Base-by-base conservation (phyloP, 2,329 filamentous ascomycete genomes). In the Phialophora macrospora region DNA sequence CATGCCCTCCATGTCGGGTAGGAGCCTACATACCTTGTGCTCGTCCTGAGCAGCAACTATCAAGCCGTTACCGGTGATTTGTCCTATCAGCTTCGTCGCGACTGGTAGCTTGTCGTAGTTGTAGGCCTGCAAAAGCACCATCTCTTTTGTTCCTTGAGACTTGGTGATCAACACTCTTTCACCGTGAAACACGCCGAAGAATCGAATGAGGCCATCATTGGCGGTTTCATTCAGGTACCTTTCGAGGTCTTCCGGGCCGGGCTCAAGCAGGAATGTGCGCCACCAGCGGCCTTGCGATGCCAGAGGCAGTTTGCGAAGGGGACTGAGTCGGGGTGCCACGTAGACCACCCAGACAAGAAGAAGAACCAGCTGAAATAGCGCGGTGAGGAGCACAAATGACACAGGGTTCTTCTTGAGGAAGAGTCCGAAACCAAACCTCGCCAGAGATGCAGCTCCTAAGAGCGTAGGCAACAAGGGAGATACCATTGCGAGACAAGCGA, bases 21-120 rank as follows among this genome's bases (percentile, higher is more conserved):
- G 28, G 22, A 20, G 11, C 7, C 17, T 17, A 30, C 61, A n/a
- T 55, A 64, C 64, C 62, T 90, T 95, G 77, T 97, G 94, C 73
- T 93, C 91, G 14, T 95, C 91, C 24, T 93, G 93, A 77, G 97
- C 93, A 2, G 92, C 90, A 12, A 97, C 80, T 34, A 97, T 78
- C 6, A 82, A 44, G 0, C 80, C 80, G 58, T 77, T 70, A 0
- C 80, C 81, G 1, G 79, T 72, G 9, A 80, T 54, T 20, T 74
- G 76, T 4, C 71, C 71, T 34, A 83, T 68, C 8, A 72, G 72
- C n/a, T 70, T 64, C 3, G 70, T 71, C 24, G 81, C 65, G 4
- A 72, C 70, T 17, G 69, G 57, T 0, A 89, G 88, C 74, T 92
- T 92, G 51, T 82, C 73, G 71, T 90, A 93, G 52, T 89, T 85